These are phyloP conservation scores for Goffeauzyma gilvescens DNA, from an alignment of 768 basidiomycete genomes.

Conservation along the genomic window DNA sequence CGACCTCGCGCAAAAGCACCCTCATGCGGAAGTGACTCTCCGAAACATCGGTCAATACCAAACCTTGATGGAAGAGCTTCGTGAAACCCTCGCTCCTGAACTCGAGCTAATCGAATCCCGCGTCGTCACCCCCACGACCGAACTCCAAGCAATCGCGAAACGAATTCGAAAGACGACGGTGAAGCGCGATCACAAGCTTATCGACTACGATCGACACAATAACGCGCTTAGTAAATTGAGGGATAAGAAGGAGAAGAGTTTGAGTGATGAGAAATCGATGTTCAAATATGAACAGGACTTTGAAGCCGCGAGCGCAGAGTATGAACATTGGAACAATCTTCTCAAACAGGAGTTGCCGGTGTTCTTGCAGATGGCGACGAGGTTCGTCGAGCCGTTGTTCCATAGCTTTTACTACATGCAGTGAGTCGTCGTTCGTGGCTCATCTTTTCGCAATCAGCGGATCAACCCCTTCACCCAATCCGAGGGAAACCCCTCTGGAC, in stretches of 20 bases:
- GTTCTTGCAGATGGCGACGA: constrained; percentile 72
- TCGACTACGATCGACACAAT: constrained; percentile 90
- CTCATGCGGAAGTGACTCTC: constrained; percentile 57
- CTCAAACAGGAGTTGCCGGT: constrained; percentile 80
- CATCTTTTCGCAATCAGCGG: no score
- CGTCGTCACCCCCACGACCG: constrained; percentile 68
- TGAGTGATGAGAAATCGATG: constrained; percentile 88
- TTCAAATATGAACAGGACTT: constrained; percentile 98
- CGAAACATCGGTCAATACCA: constrained; percentile 56
- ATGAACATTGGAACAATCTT: constrained; percentile 74
- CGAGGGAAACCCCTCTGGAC: no score
- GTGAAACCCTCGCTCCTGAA: constrained; percentile 61
- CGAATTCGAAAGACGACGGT: constrained; percentile 79
- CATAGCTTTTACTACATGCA: constrained; percentile 99
- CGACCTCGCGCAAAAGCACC: constrained; percentile 57
- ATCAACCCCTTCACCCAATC: no score
- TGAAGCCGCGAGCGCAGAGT: constrained; percentile 75
- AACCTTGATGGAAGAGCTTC: constrained; percentile 61
- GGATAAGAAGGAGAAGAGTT: constrained; percentile 94
- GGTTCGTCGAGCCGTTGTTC: constrained; percentile 93
- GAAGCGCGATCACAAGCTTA: constrained; percentile 90
- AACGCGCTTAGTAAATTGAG: constrained; percentile 85
- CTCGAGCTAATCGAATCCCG: constrained; percentile 81
- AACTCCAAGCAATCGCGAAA: constrained; percentile 70
- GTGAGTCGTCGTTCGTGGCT: constrained; percentile 38